Evolutionary conservation across 345 rosid genomes (phyloP).

Genomic region (Euphorbia peplus): DNA sequence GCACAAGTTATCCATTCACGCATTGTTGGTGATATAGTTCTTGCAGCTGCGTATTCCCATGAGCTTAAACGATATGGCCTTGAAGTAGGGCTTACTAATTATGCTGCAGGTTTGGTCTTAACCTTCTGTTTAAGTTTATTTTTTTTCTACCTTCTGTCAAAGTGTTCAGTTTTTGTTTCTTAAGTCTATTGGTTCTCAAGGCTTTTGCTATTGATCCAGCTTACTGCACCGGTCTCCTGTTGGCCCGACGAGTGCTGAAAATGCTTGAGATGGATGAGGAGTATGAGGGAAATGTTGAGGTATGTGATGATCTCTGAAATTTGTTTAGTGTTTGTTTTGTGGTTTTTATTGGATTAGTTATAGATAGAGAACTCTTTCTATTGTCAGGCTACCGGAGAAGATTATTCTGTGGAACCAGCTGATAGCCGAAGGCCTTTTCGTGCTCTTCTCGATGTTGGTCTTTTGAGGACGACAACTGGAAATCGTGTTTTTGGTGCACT

Average conservation of each 20-base stretch:
- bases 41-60: conserved; percentile 63
- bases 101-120: conserved; percentile 54
- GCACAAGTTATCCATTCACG: conserved; percentile 55
- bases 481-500: conserved; percentile 76
- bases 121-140: not conserved
- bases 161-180: not conserved
- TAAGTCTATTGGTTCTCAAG: not conserved
- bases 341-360: not conserved
- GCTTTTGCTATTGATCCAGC: conserved; percentile 26
- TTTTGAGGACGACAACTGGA: conserved; percentile 64
- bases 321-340: no score
- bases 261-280: conserved; percentile 67
- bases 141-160: not conserved
- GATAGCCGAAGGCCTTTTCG: conserved; percentile 72
- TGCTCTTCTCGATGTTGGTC: conserved; percentile 79
- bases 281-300: conserved; percentile 70
- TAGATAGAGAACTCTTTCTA: not conserved
- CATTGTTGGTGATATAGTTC: conserved; percentile 58
- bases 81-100: conserved; percentile 65
- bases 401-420: conserved; percentile 64
- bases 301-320: conserved; percentile 7
- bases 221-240: conserved; percentile 69
- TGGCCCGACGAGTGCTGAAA: conserved; percentile 70
- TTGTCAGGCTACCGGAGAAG: conserved; percentile 74
- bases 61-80: conserved; percentile 63